phyloP scores from a whole-genome alignment of 306 rosid species.

The Lotus japonicus region DNA sequence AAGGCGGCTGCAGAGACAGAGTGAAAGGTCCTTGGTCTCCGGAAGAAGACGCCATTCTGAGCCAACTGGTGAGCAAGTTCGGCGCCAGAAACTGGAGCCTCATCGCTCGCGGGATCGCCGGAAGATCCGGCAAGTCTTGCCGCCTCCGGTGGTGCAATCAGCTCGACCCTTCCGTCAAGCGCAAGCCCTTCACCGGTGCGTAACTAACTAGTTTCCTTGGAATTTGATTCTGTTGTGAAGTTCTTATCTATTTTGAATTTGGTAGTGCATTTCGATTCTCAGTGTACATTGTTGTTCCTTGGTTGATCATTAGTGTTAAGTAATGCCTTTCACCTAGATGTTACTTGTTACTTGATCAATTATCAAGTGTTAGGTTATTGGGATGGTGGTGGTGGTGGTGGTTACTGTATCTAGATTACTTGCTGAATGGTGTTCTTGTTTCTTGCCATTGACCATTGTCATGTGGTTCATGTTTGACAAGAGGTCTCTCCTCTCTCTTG shows the following conservation, averaged over 20 bases:
- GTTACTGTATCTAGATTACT: neutral
- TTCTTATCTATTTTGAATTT: neutral
- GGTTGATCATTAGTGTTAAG: neutral
- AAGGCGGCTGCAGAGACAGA: conserved; percentile 39
- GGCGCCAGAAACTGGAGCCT: conserved; percentile 94
- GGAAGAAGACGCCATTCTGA: conserved; percentile 78
- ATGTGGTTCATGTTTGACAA: too few relatives aligned
- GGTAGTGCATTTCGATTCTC: neutral
- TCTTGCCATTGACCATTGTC: too few relatives aligned
- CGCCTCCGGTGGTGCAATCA: conserved; percentile 97
- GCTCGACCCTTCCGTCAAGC: conserved; percentile 88
- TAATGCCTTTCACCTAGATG: too few relatives aligned
- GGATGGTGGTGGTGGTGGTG: neutral
- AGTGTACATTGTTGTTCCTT: neutral
- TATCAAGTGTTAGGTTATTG: neutral
- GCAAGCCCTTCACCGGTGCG: conserved; percentile 84
- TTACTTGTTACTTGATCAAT: neutral
- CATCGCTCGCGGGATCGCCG: conserved; percentile 82
- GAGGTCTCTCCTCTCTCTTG: too few relatives aligned
- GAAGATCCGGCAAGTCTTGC: conserved; percentile 95
- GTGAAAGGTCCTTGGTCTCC: conserved; percentile 95
- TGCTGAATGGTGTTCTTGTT: neutral
- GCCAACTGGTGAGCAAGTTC: conserved; percentile 75
- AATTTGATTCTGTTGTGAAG: neutral
- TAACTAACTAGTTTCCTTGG: neutral